Percentiles rank a stretch among this genome's conserved stretches.
Conservation (phyloP, 352 stramenopile species). For the Salisapilia sapeloensis region DNA sequence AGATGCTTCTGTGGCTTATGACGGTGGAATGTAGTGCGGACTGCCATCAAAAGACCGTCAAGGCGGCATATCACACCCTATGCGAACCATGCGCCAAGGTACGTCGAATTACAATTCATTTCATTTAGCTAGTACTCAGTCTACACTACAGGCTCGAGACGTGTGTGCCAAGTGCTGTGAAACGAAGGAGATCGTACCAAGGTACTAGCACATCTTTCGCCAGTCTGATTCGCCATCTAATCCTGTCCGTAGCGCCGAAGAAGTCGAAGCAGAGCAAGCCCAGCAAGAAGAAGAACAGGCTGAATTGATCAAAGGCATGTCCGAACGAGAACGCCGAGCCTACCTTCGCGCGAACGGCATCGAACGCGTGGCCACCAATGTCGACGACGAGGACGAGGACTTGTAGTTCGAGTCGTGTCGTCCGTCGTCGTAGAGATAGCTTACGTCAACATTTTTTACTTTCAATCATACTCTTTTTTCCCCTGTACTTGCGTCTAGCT, state of each 20-base stretch:
- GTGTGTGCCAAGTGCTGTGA: conserved; percentile 83
- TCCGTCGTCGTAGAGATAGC: no score
- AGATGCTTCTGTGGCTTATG: not conserved
- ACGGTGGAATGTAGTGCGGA: conserved; percentile 48
- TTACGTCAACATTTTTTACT: no score
- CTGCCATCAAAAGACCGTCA: conserved; percentile 85
- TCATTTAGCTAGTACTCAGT: not conserved
- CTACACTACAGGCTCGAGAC: conserved; percentile 26
- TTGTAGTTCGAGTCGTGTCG: no score
- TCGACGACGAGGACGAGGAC: no score
- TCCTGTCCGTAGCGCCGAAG: conserved; percentile 7
- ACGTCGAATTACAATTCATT: not conserved
- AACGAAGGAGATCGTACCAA: conserved; percentile 48
- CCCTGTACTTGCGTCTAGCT: no score
- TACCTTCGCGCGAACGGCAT: no score
- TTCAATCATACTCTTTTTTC: no score
- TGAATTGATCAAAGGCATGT: conserved; percentile 42
- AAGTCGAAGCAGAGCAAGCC: conserved; percentile 31
- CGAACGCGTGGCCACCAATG: no score
- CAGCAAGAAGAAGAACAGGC: conserved; percentile 7
- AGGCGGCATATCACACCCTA: conserved; percentile 88
- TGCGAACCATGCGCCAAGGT: conserved; percentile 84
- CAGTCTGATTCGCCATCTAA: no score
- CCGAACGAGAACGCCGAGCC: conserved; percentile 59
- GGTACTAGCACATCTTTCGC: no score